A percentile compares a stretch with the other conserved stretches of the same genome.
Conservation (phyloP, 306 rosid genomes). For the Cicer yamashitae region DNA sequence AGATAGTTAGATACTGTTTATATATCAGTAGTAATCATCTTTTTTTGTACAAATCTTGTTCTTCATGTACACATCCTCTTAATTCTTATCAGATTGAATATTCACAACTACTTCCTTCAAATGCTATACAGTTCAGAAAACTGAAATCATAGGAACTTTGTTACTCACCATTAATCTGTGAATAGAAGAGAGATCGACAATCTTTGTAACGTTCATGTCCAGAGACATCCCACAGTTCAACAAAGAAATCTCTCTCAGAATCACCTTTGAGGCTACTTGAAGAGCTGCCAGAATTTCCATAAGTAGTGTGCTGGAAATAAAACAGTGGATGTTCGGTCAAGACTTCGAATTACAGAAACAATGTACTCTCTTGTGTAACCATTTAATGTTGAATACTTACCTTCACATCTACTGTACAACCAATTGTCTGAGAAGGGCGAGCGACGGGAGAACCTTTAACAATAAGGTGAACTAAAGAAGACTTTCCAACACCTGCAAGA, state of each 20-base stretch:
- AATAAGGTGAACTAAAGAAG: constrained; percentile 87
- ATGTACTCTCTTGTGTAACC: constrained; percentile 19
- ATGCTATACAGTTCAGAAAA: constrained; percentile 19
- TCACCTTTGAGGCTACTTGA: constrained; percentile 87
- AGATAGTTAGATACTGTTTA: neutral
- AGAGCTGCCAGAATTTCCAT: constrained; percentile 86
- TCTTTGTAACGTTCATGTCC: constrained; percentile 98
- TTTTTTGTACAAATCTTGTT: neutral
- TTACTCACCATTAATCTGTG: constrained; percentile 87
- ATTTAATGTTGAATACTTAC: constrained; percentile 48
- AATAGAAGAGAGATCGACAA: constrained; percentile 88
- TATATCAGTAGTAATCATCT: neutral
- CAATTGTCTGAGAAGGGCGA: constrained; percentile 86
- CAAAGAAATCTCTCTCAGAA: constrained; percentile 86
- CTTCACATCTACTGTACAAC: constrained; percentile 91
- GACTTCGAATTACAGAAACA: constrained; percentile 32
- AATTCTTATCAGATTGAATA: constrained; percentile 7
- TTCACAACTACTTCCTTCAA: constrained; percentile 30
- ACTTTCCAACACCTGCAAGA: constrained; percentile 89
- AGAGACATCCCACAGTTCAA: constrained; percentile 98
- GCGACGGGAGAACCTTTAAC: constrained; percentile 77
- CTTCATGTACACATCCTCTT: constrained; percentile 1
- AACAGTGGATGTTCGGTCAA: constrained; percentile 38
- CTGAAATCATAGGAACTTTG: constrained; percentile 11
- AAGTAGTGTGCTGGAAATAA: constrained; percentile 68